phyloP scores from a whole-genome alignment of 1,284 basidiomycete species.

The Trametes versicolor region DNA sequence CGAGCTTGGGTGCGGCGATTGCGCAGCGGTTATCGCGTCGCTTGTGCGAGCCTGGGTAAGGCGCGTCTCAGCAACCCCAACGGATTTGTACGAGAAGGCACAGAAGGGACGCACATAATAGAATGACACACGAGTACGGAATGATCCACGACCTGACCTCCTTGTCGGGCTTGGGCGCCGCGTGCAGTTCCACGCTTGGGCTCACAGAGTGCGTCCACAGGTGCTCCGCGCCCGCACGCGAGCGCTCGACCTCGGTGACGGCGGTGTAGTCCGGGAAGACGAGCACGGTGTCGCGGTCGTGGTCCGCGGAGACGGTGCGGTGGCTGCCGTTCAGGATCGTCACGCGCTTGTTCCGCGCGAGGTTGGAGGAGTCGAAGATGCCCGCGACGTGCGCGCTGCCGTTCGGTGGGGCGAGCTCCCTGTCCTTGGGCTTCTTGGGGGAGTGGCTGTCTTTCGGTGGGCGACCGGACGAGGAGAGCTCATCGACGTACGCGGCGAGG shows the following conservation, averaged over 20 bases:
- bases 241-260: conserved; percentile 73
- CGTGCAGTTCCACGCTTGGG: conserved; percentile 48
- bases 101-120: conserved; percentile 73
- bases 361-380: conserved; percentile 60
- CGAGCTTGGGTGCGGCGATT: conserved; percentile 86
- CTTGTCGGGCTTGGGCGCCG: conserved; percentile 52
- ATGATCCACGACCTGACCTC: conserved; percentile 75
- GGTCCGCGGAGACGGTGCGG: conserved; percentile 65
- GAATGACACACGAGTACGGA: conserved; percentile 79
- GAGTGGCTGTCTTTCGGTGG: conserved; percentile 35
- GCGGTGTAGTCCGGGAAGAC: conserved; percentile 93
- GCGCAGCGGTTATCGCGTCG: conserved; percentile 90
- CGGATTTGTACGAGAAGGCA: not conserved
- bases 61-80: not conserved
- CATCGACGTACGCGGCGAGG: conserved; percentile 70
- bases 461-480: conserved; percentile 44
- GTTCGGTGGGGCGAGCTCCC: conserved; percentile 5
- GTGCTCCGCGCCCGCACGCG: conserved; percentile 70
- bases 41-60: conserved; percentile 86
- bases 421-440: conserved; percentile 27
- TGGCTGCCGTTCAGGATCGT: conserved; percentile 88
- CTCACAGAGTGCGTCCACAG: conserved; percentile 74
- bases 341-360: conserved; percentile 58
- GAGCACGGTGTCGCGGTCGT: conserved; percentile 77
- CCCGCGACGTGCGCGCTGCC: conserved; percentile 52